Conservation (phyloP, 768 basidiomycete genomes). For the Aureoboletus auriporus region DNA sequence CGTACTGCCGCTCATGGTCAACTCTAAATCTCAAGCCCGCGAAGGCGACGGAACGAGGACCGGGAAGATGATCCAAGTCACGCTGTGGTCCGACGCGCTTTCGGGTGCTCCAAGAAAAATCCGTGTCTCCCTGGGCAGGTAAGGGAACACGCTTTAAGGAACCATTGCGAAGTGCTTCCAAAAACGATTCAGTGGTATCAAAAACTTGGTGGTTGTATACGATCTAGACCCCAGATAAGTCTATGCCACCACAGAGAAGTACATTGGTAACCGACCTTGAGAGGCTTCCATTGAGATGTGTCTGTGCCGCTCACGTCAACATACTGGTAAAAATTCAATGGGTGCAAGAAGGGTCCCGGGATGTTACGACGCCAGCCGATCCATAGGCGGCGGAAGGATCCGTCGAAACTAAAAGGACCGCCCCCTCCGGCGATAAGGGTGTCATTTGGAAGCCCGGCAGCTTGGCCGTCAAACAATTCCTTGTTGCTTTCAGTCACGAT, state of each 20-base stretch:
- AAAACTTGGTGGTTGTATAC: conserved; percentile 63
- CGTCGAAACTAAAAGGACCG: conserved; percentile 59
- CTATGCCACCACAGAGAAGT: not conserved
- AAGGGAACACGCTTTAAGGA: conserved; percentile 41
- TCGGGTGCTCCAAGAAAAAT: conserved; percentile 45
- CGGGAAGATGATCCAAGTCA: conserved; percentile 62
- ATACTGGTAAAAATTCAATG: conserved; percentile 54
- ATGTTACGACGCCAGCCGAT: conserved; percentile 45
- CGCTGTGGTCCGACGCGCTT: conserved; percentile 37
- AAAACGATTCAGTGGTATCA: conserved; percentile 42
- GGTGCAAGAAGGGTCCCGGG: conserved; percentile 51
- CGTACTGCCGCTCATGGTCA: conserved; percentile 45
- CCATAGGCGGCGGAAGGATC: conserved; percentile 55
- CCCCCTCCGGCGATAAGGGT: conserved; percentile 43
- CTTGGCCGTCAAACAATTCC: conserved; percentile 49
- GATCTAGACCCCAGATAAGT: conserved; percentile 30
- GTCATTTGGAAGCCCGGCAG: conserved; percentile 41
- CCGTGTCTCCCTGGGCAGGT: conserved; percentile 26
- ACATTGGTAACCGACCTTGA: conserved; percentile 36
- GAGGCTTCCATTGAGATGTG: conserved; percentile 44
- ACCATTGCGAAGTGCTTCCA: conserved; percentile 50
- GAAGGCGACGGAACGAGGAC: conserved; percentile 60
- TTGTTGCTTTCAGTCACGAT: conserved; percentile 13
- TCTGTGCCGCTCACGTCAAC: conserved; percentile 55
- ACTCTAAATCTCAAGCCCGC: conserved; percentile 56